phyloP scores from a whole-genome alignment of 1,284 basidiomycete species.

The Apiotrichum mycotoxinovorans region DNA sequence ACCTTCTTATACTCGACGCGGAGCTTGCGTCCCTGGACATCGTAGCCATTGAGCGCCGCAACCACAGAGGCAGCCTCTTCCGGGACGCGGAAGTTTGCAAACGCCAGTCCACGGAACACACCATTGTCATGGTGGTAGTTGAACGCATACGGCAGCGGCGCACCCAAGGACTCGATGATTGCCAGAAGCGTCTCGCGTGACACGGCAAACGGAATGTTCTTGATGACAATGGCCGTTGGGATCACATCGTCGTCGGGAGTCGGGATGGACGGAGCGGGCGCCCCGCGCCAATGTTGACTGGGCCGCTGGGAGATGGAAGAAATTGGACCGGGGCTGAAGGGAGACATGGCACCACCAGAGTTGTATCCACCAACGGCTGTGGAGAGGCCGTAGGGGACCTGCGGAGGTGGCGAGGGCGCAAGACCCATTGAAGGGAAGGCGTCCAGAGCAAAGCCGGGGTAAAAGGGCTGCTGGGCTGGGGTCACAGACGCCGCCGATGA shows the following conservation, averaged over 20 bases:
- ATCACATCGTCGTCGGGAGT: slow-evolving; percentile 75
- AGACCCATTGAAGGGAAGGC: slow-evolving; percentile 32
- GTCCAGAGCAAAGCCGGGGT: slow-evolving; percentile 16
- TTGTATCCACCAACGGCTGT: slow-evolving; percentile 24
- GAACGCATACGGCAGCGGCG: slow-evolving; percentile 99
- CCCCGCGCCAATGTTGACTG: slow-evolving; percentile 4
- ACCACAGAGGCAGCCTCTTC: slow-evolving; percentile 93
- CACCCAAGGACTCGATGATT: slow-evolving; percentile 91
- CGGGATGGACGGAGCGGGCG: slow-evolving; percentile 5
- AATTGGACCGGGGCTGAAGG: slow-evolving; percentile 31
- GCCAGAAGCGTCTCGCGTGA: slow-evolving; percentile 91
- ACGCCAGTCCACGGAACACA: slow-evolving; percentile 94
- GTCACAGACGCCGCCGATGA: slow-evolving; percentile 39
- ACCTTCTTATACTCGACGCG: slow-evolving; percentile 99
- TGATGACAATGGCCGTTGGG: slow-evolving; percentile 98
- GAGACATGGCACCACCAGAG: slow-evolving; percentile 24
- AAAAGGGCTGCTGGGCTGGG: slow-evolving; percentile 13
- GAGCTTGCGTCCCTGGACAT: slow-evolving; percentile 96
- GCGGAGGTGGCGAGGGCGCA: slow-evolving; percentile 41
- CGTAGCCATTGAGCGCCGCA: slow-evolving; percentile 73
- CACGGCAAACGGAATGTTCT: slow-evolving; percentile 99
- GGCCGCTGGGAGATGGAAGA: slow-evolving; percentile 17
- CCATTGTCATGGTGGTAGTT: slow-evolving; percentile 97
- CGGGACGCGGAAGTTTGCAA: slow-evolving; percentile 93
- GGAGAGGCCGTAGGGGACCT: slow-evolving; percentile 23